Percentiles rank a stretch among this genome's conserved stretches.
These are phyloP conservation scores for Thermothelomyces thermophilus DNA, from an alignment of 2,329 filamentous ascomycete species.

Conservation along the genomic window DNA sequence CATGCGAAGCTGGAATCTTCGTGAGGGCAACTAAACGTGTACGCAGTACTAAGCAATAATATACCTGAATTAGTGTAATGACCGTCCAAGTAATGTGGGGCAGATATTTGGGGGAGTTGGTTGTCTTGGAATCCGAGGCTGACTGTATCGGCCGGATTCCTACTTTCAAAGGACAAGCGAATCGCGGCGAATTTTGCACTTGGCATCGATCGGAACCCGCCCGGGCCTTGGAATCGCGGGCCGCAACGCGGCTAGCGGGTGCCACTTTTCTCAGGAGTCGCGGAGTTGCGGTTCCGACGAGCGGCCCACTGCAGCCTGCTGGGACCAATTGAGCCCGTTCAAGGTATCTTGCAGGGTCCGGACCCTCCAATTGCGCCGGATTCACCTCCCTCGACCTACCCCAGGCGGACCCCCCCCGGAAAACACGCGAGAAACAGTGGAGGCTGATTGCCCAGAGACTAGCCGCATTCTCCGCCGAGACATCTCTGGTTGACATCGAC, in stretches of 20 bases:
- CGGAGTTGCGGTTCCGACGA: slow-evolving; percentile 26
- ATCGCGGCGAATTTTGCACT: slow-evolving; percentile 8
- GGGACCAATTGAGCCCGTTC: slow-evolving; percentile 19
- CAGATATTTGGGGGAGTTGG: too few species aligned
- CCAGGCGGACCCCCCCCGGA: slow-evolving; percentile 1
- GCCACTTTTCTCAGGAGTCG: slow-evolving; percentile 26
- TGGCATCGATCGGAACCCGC: slow-evolving; percentile 7
- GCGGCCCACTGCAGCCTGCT: slow-evolving; percentile 12
- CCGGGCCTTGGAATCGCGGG: slow-evolving; percentile 24
- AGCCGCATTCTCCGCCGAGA: slow-evolving; percentile 11
- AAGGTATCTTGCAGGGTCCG: slow-evolving; percentile 20
- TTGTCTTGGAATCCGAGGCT: too few species aligned
- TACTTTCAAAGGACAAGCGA: slow-evolving; percentile 3
- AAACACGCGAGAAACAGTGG: neutral
- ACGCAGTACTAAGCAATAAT: too few species aligned
- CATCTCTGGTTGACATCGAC: neutral
- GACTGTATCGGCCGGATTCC: too few species aligned
- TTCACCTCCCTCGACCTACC: slow-evolving; percentile 17
- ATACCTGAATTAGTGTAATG: too few species aligned
- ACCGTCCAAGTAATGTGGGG: too few species aligned
- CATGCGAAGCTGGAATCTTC: too few species aligned
- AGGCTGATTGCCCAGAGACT: neutral
- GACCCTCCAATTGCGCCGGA: slow-evolving; percentile 22
- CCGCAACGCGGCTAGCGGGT: slow-evolving; percentile 25
- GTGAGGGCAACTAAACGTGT: too few species aligned